Percentiles rank a stretch among this genome's conserved stretches.
Conservation (phyloP, 2,329 filamentous ascomycete genomes). For the Hypocrella siamensis region DNA sequence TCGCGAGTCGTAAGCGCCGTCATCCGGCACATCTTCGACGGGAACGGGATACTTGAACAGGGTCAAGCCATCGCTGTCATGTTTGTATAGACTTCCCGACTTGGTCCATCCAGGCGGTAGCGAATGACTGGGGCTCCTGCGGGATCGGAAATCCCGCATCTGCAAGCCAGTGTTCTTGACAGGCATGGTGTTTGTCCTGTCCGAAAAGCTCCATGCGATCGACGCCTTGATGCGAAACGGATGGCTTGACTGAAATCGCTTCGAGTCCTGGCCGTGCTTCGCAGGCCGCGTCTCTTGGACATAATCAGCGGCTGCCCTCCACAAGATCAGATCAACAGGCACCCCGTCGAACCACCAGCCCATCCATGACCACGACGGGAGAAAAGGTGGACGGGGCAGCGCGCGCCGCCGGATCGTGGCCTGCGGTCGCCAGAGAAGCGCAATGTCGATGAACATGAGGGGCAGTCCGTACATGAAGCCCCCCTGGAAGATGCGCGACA, state of each 20-base stretch:
- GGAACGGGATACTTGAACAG: conserved; percentile 27
- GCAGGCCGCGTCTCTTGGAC: conserved; percentile 19
- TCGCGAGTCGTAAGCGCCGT: conserved; percentile 13
- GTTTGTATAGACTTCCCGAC: conserved; percentile 19
- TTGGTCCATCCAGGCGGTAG: conserved; percentile 25
- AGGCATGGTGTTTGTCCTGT: conserved; percentile 17
- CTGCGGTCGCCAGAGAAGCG: conserved; percentile 27
- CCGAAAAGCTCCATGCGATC: conserved; percentile 23
- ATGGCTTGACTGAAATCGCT: conserved; percentile 20
- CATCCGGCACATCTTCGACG: conserved; percentile 16
- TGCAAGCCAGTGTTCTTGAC: conserved; percentile 21
- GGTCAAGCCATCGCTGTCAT: conserved; percentile 22
- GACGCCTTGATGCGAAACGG: conserved; percentile 22
- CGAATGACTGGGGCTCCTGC: conserved; percentile 12
- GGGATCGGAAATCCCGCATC: conserved; percentile 21
- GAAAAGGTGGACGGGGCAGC: conserved; percentile 18
- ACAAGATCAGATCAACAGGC: conserved; percentile 24
- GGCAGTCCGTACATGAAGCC: conserved; percentile 30
- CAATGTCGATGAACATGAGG: conserved; percentile 27
- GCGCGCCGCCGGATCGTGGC: conserved; percentile 24
- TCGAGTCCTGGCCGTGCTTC: conserved; percentile 15
- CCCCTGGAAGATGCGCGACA: conserved; percentile 24
- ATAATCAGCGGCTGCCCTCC: conserved; percentile 27
- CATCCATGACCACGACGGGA: conserved; percentile 32
- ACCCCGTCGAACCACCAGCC: conserved; percentile 30